Evolutionary conservation across 805 yeast species (phyloP), one percentile per base, ranked within the genome.

Genomic region (Cyberlindnera bimundalis): DNA sequence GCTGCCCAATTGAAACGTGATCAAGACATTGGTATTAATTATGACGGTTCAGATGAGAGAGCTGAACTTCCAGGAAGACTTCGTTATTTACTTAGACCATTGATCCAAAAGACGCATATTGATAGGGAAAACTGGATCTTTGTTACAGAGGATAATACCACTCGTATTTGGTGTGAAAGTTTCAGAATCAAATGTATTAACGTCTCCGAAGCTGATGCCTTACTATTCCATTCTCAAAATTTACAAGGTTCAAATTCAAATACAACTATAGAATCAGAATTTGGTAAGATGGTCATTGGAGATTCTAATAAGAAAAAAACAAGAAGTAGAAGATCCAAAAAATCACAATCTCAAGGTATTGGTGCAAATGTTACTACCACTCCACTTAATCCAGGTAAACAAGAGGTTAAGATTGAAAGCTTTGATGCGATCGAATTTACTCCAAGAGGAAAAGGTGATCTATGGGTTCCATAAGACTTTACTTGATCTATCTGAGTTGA

Each of bases 131-230:
- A 67, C 26, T 83, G 89, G 89, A 63, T 66, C 18, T 59, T 81
- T 18, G 68, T 82, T 6, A 73, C 86, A 5, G 91, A 83, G 55
- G 86, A 81, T 50, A 54, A 69, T 2, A 65, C 70, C 4, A 70
- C 79, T 13, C 62, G 64, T 41, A 67, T 72, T 31, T 72, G 85
- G 87, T 65, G 75, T 35, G 59, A 62, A 45, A 63, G 84, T 58
- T 70, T 67, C 52, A 72, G 79, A n/a, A 56, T 83, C 50, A 66
- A 68, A 35, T 70, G 79, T 48, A 48, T 78, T 59, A 65, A 71
- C 50, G 61, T 79, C 42, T 69, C 70, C 42, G 76, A 76, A 49
- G 78, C 78, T 1, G 79, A 76, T 14, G 16, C 45, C 1, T 17
- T 35, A 6, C 17, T 51, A 19, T 45, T 50, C 39, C 42, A 49